Conservation (phyloP, 1,139 yeast genomes). For the Pneumocystis jirovecii region DNA sequence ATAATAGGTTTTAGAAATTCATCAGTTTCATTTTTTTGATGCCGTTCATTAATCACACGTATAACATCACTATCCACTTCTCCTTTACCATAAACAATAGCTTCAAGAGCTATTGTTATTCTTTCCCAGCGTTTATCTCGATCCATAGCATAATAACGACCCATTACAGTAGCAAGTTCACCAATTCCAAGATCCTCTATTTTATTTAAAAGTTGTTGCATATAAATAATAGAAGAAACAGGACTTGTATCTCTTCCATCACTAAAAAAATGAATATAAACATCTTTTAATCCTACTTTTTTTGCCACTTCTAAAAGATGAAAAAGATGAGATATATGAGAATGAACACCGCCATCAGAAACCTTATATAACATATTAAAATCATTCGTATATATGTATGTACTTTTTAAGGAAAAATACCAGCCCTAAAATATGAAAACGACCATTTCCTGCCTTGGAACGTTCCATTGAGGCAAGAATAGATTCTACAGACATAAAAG, state of each 20-base stretch:
- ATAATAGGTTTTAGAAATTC: slow-evolving; percentile 16
- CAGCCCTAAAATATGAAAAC: slow-evolving; percentile 15
- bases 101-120: slow-evolving; percentile 15
- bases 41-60: slow-evolving; percentile 11
- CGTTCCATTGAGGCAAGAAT: slow-evolving; percentile 10
- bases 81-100: slow-evolving; percentile 9
- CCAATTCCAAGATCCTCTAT: slow-evolving; percentile 15
- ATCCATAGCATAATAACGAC: slow-evolving; percentile 17
- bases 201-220: slow-evolving; percentile 12
- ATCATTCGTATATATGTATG: background rate
- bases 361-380: background rate
- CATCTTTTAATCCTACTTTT: slow-evolving; percentile 11
- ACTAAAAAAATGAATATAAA: slow-evolving; percentile 16
- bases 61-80: slow-evolving; percentile 11
- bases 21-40: slow-evolving; percentile 16
- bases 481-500: slow-evolving; percentile 10
- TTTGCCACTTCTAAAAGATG: slow-evolving; percentile 14
- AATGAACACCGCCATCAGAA: slow-evolving; percentile 16
- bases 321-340: slow-evolving; percentile 16
- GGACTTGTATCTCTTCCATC: slow-evolving; percentile 17
- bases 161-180: slow-evolving; percentile 16
- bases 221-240: slow-evolving; percentile 13
- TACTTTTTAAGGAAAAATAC: background rate
- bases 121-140: slow-evolving; percentile 18
- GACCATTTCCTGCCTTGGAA: slow-evolving; percentile 13